These are phyloP conservation scores for Athelia psychrophila DNA, from an alignment of 1,284 basidiomycete genomes.

Conservation along the genomic window DNA sequence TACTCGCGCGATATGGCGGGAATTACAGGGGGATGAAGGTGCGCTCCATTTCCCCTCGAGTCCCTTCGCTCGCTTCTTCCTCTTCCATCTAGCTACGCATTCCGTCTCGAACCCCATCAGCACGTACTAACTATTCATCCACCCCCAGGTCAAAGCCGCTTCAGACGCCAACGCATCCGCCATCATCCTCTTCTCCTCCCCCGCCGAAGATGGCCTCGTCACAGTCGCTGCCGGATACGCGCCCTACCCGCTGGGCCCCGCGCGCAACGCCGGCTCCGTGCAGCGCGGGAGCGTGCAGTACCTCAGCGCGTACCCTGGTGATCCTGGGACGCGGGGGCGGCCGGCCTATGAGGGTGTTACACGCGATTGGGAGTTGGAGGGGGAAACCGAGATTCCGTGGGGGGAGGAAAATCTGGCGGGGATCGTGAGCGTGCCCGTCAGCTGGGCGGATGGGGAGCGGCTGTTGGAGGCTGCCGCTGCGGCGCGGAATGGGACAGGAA, in stretches of 20 bases:
- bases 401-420: slow-evolving; percentile 71
- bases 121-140: too few species aligned
- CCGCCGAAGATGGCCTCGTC: slow-evolving; percentile 84
- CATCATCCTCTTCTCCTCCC: slow-evolving; percentile 84
- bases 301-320: slow-evolving; percentile 78
- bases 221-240: slow-evolving; percentile 77
- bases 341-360: slow-evolving; percentile 87
- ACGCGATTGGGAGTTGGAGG: slow-evolving; percentile 26
- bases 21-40: slow-evolving; percentile 86
- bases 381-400: slow-evolving; percentile 16
- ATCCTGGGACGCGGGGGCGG: slow-evolving; percentile 83
- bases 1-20: slow-evolving; percentile 80
- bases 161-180: slow-evolving; percentile 80
- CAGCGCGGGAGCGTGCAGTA: slow-evolving; percentile 90
- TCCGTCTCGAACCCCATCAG: background rate
- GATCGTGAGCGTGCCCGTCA: slow-evolving; percentile 82
- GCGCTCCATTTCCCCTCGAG: slow-evolving; percentile 3
- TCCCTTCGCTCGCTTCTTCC: background rate
- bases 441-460: slow-evolving; percentile 65
- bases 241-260: slow-evolving; percentile 84
- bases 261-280: slow-evolving; percentile 80
- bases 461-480: slow-evolving; percentile 57
- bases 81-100: background rate
- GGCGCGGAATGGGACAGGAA: slow-evolving; percentile 36
- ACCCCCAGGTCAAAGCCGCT: slow-evolving; percentile 68